Percentiles rank a stretch among this genome's conserved stretches.
These are phyloP conservation scores for Aspergillus sp. DNA, from an alignment of 2,329 filamentous ascomycete genomes.

Conservation along the genomic window DNA sequence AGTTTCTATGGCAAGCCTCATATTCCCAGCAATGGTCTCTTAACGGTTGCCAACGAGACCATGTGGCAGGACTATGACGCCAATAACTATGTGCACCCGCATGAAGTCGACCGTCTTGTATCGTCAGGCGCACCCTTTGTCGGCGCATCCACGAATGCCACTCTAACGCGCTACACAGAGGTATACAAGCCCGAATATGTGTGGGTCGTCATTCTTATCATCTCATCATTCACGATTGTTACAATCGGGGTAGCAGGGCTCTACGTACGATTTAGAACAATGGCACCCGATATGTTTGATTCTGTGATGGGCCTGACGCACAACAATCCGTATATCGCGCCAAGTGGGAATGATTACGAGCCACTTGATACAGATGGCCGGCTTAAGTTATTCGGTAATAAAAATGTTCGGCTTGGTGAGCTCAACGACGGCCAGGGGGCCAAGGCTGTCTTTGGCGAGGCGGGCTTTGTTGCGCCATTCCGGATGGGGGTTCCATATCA, in stretches of 20 bases:
- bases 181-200: slow-evolving; percentile 6
- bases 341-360: background rate
- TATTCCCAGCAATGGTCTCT: background rate
- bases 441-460: slow-evolving; percentile 9
- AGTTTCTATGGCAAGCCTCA: slow-evolving; percentile 4
- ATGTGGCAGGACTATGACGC: background rate
- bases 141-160: slow-evolving; percentile 2
- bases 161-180: background rate
- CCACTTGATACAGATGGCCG: slow-evolving; percentile 5
- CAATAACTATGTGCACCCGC: background rate
- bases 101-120: background rate
- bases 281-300: slow-evolving; percentile 10
- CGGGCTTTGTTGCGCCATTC: background rate
- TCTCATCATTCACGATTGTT: background rate
- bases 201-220: slow-evolving; percentile 6
- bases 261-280: background rate
- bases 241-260: background rate
- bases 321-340: slow-evolving; percentile 2
- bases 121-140: background rate
- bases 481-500: slow-evolving; percentile 8
- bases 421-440: background rate
- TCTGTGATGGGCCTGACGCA: slow-evolving; percentile 6
- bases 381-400: background rate
- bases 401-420: slow-evolving; percentile 1
- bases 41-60: background rate